Conservation (phyloP, 805 yeast genomes). For the Schwanniomyces occidentalis region DNA sequence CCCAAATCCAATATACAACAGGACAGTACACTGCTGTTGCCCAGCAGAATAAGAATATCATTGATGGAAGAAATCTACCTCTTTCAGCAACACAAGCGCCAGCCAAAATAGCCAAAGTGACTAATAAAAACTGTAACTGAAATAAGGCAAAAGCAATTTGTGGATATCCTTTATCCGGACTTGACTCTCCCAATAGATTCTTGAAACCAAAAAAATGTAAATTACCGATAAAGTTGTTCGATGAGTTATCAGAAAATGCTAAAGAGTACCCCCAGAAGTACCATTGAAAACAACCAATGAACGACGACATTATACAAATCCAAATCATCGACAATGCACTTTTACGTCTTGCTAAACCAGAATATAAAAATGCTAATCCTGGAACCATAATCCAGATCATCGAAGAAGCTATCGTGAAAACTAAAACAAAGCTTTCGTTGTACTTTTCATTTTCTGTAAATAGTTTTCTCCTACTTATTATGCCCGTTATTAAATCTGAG, state of each 20-base stretch:
- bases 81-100: constrained; percentile 90
- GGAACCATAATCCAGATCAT: constrained; percentile 91
- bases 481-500: constrained; percentile 8
- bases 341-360: constrained; percentile 88
- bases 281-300: constrained; percentile 86
- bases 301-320: constrained; percentile 70
- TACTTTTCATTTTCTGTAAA: constrained; percentile 37
- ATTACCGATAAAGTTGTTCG: constrained; percentile 87
- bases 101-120: constrained; percentile 87
- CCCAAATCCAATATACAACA: constrained; percentile 96
- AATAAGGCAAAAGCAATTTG: constrained; percentile 82
- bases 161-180: constrained; percentile 56
- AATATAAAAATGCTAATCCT: constrained; percentile 88
- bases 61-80: constrained; percentile 82
- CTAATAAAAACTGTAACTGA: constrained; percentile 89
- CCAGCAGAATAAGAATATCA: constrained; percentile 83
- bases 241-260: constrained; percentile 78
- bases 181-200: constrained; percentile 55
- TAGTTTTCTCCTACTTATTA: constrained; percentile 30
- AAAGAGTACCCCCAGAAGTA: constrained; percentile 98
- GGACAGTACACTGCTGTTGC: constrained; percentile 93
- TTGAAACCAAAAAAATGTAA: constrained; percentile 79
- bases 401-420: constrained; percentile 62
- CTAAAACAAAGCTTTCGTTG: constrained; percentile 25
- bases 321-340: constrained; percentile 87